Conservation (phyloP, 176 grass and related monocot genomes). For the Poa annua region DNA sequence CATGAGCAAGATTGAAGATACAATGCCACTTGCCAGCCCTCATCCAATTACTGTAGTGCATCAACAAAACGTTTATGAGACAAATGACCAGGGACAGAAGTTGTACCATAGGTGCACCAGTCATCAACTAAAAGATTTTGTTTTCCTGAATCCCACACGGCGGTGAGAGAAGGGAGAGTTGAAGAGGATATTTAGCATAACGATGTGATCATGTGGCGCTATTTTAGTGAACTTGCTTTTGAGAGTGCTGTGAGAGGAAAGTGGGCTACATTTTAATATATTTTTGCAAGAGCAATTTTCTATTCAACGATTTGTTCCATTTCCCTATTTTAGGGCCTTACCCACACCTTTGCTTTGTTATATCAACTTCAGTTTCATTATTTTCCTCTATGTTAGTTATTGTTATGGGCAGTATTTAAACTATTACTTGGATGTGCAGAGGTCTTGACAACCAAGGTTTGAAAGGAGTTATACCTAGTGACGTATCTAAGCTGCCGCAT, state of each 20-base stretch:
- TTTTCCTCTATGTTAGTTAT: background rate
- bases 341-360: slow-evolving; percentile 7
- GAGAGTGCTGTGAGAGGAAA: background rate
- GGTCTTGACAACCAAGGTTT: slow-evolving; percentile 98
- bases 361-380: slow-evolving; percentile 20
- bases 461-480: slow-evolving; percentile 73
- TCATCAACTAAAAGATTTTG: background rate
- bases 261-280: background rate
- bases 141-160: slow-evolving; percentile 18
- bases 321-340: slow-evolving; percentile 18
- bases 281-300: background rate
- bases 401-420: slow-evolving; percentile 31
- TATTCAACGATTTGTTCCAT: background rate
- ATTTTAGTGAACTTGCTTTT: background rate
- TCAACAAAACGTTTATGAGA: background rate
- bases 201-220: slow-evolving; percentile 12
- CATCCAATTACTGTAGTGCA: background rate
- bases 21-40: background rate
- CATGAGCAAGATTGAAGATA: slow-evolving; percentile 4
- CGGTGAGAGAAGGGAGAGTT: background rate
- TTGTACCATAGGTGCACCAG: background rate
- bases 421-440: slow-evolving; percentile 54
- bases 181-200: slow-evolving; percentile 17
- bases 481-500: slow-evolving; percentile 76
- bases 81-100: slow-evolving; percentile 6